Percentiles rank a stretch among this genome's conserved stretches.
Conservation (phyloP, 257 asterid species). For the Voacanga thouarsii region DNA sequence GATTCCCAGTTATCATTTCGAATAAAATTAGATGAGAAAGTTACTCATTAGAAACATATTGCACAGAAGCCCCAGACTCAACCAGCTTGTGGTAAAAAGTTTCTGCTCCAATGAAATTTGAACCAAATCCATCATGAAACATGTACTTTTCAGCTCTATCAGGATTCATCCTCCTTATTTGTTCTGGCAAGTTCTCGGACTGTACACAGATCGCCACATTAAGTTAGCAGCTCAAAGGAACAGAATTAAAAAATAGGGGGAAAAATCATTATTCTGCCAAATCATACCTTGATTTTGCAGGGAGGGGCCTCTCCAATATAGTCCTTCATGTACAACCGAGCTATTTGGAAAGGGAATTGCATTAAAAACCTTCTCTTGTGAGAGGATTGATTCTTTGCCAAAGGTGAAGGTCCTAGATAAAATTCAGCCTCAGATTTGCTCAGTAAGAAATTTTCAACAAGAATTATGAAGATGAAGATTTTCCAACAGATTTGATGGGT, state of each 20-base stretch:
- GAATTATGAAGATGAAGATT: constrained; percentile 18
- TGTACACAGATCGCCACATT: constrained; percentile 31
- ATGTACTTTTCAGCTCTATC: constrained; percentile 53
- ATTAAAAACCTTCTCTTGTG: constrained; percentile 52
- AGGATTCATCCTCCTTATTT: constrained; percentile 66
- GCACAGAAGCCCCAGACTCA: constrained; percentile 68
- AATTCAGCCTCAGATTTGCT: constrained; percentile 30
- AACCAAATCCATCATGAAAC: constrained; percentile 43
- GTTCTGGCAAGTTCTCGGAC: constrained; percentile 59
- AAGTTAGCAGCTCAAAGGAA: constrained; percentile 28
- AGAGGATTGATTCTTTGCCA: constrained; percentile 48
- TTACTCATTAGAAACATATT: constrained; percentile 73
- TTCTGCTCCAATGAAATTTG: constrained; percentile 56
- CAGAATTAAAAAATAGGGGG: constrained; percentile 4
- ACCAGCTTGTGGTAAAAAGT: constrained; percentile 54
- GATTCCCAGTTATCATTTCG: neutral
- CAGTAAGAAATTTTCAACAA: constrained; percentile 22
- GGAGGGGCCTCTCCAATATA: constrained; percentile 59
- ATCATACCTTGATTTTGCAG: constrained; percentile 52
- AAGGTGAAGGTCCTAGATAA: constrained; percentile 58
- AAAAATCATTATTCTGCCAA: neutral
- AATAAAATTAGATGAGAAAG: constrained; percentile 16
- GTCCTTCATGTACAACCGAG: constrained; percentile 63
- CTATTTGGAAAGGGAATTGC: constrained; percentile 57
- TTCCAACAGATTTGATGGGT: constrained; percentile 24